Evolutionary conservation across 2,329 filamentous ascomycete genomes (phyloP).

Genomic region (Aspergillus brunneoviolaceus): DNA sequence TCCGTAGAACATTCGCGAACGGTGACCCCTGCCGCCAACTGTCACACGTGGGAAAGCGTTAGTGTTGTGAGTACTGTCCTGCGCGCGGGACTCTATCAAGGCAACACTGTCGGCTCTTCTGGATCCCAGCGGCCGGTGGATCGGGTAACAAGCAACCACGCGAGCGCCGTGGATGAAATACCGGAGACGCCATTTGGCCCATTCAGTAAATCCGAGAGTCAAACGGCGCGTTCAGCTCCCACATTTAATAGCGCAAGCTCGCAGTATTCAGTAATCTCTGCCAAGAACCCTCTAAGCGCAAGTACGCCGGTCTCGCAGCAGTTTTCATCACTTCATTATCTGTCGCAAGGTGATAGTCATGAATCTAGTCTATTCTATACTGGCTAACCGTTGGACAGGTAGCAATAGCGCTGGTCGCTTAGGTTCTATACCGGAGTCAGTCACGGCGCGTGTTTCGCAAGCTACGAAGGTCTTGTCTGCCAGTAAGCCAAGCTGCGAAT

Average conservation of each 20-base stretch:
- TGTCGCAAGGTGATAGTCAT: neutral
- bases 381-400: neutral
- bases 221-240: neutral
- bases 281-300: neutral
- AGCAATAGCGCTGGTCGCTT: neutral
- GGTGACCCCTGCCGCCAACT: neutral
- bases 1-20: neutral
- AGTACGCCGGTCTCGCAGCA: constrained; percentile 8
- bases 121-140: neutral
- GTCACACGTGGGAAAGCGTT: neutral
- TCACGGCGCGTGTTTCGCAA: neutral
- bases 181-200: constrained; percentile 22
- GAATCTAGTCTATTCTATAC: neutral
- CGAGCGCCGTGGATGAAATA: constrained; percentile 17
- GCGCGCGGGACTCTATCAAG: neutral
- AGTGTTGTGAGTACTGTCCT: neutral
- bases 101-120: neutral
- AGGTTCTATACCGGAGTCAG: constrained; percentile 12
- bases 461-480: neutral
- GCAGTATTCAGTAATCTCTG: neutral
- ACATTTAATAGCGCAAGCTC: neutral
- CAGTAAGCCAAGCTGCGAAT: neutral
- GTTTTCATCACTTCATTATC: neutral
- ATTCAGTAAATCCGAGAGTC: constrained; percentile 1
- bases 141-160: neutral